Base-by-base conservation (phyloP, 495 filamentous ascomycete species). In the Pseudomonodictys pantanalensis region DNA sequence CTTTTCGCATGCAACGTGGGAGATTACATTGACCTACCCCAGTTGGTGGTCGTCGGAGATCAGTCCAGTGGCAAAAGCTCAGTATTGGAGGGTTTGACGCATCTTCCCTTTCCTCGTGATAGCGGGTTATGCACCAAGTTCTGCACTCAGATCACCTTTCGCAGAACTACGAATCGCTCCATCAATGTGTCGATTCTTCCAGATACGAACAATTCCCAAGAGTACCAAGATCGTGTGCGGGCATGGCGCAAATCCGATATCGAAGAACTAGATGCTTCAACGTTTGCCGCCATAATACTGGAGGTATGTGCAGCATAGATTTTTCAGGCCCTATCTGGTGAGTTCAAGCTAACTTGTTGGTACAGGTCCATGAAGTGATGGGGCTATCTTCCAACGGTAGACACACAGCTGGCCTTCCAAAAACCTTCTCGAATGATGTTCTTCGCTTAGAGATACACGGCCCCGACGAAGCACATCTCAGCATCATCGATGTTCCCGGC, bases 81-180 rank as follows among this genome's bases (percentile, higher is more conserved):
- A 18, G 73, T 77, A n/a, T 62, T 79, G 1, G 77, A 79, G 59
- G 75, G 67, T 6, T 68, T 79, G 17, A 74, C 65, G 10, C 66
- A 66, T 12, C 57, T 73, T 2, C 69, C 72, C 3, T 78, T 79
- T 44, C 77, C 76, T 22, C 56, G 67, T 10, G 48, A 77, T 23
- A 70, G 71, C 61, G 69, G 68, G 1, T 29, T 79, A 0, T 79
- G 76, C 64, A 86, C 83, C 0, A 71, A 81, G 0, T 82, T 79
- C 54, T 79, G 78, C 1, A 86, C 81, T 0, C 77, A 85, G 64
- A 86, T 85, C 52, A 79, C 75, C 0, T 79, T 76, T 52, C 79
- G 78, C 23, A 77, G 79, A 7, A 67, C 73, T 33, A 24, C 28
- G 0, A 56, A 68, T 11, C 55, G 67, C 24, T 64, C 64, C 22